Percentiles rank a stretch among this genome's conserved stretches.
Evolutionary conservation across 164 flowering plant genomes (phyloP).

Genomic region (Magnolia sinica): DNA sequence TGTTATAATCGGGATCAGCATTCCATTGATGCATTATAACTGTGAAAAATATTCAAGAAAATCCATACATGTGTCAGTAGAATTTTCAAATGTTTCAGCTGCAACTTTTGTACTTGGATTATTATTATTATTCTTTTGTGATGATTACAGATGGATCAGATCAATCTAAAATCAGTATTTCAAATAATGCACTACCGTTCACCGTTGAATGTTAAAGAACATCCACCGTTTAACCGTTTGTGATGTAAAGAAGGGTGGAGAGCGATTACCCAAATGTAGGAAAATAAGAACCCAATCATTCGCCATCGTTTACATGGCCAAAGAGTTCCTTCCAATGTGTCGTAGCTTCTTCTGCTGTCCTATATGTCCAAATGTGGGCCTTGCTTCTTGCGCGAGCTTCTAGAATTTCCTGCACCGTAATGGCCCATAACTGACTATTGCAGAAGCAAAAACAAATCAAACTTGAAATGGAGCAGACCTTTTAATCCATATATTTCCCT

Average conservation of each 20-base stretch:
- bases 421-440: too few relatives aligned
- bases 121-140: not conserved
- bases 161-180: not conserved
- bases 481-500: not conserved
- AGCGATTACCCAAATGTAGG: not conserved
- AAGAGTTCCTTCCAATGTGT: constrained; percentile 39
- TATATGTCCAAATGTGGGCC: constrained; percentile 48
- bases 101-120: not conserved
- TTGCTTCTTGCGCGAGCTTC: constrained; percentile 38
- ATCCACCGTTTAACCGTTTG: not conserved
- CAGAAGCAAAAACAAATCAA: not conserved
- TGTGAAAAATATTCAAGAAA: not conserved
- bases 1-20: too few relatives aligned
- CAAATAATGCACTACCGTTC: not conserved
- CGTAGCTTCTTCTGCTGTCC: constrained; percentile 49
- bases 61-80: not conserved
- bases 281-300: constrained; percentile 12
- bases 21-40: not conserved
- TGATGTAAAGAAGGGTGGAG: not conserved
- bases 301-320: constrained; percentile 38
- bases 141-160: not conserved
- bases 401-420: constrained; percentile 41
- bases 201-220: not conserved
- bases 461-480: not conserved
- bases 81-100: not conserved